Percentiles rank a stretch among this genome's conserved stretches.
Conservation (phyloP, 2,329 filamentous ascomycete genomes). For the Knoxdaviesia capensis region DNA sequence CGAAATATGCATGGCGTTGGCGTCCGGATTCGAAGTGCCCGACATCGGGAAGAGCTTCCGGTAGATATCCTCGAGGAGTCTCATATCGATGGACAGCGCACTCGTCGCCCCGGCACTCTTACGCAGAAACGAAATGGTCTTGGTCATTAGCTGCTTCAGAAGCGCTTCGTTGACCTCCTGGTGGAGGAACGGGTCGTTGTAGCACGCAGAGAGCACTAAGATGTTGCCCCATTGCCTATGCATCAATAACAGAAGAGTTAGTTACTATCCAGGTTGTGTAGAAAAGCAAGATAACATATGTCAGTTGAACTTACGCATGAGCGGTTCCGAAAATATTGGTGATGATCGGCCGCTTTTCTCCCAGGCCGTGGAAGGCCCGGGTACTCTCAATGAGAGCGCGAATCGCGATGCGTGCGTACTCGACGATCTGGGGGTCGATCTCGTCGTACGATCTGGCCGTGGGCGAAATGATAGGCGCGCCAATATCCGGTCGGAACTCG, state of each 20-base stretch:
- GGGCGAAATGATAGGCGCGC: slow-evolving; percentile 15
- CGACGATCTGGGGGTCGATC: slow-evolving; percentile 24
- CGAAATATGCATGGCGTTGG: not conserved
- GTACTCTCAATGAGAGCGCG: slow-evolving; percentile 70
- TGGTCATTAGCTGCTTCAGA: slow-evolving; percentile 41
- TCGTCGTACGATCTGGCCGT: slow-evolving; percentile 16
- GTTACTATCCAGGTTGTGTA: not conserved
- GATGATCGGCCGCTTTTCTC: slow-evolving; percentile 51
- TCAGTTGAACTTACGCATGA: slow-evolving; percentile 56
- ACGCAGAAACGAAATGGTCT: slow-evolving; percentile 59
- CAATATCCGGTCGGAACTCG: slow-evolving; percentile 16
- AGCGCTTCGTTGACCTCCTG: slow-evolving; percentile 32
- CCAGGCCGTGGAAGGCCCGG: slow-evolving; percentile 50
- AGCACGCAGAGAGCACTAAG: slow-evolving; percentile 70
- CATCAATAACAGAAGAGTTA: slow-evolving; percentile 1
- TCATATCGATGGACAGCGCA: slow-evolving; percentile 51
- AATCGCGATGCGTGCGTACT: slow-evolving; percentile 42
- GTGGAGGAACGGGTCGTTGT: slow-evolving; percentile 41
- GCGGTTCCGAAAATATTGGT: slow-evolving; percentile 95
- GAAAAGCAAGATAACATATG: not conserved
- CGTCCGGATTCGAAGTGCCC: not conserved
- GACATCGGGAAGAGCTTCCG: slow-evolving; percentile 18
- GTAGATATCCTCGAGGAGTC: slow-evolving; percentile 43
- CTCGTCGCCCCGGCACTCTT: slow-evolving; percentile 54
- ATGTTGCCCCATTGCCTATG: slow-evolving; percentile 89